Base-by-base conservation (phyloP, 2,329 filamentous ascomycete genomes). In the Calonectria pauciramosa region DNA sequence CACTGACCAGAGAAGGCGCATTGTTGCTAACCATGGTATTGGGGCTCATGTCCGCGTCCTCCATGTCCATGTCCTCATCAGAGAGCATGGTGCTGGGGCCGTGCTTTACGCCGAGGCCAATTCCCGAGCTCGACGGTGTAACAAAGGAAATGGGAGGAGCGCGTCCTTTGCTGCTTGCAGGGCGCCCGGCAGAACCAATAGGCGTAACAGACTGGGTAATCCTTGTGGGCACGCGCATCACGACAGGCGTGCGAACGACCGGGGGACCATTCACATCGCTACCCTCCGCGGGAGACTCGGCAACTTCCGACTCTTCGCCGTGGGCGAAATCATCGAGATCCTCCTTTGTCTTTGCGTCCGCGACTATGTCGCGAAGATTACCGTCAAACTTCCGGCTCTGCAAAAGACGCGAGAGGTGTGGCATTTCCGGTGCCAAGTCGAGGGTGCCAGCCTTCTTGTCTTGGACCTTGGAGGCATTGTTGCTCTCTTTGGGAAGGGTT, bases 1-100 rank as follows among this genome's bases (percentile, higher is more conserved):
- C 94, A 84, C 94, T 95, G 81, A 96, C 94, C 64, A 96, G 89
- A 79, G 93, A 95, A 28, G 94, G 94, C 11, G 94, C 94, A 78
- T 94, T 94, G 84, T 95, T 95, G 83, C 93, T 94, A 66, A 93
- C 89, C 56, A 93, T 85, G 0, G 93, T 94, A 79, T 92, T 92
- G 7, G 94, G 94, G 80, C 93, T 95, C 72, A 94, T 84, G 69
- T 94, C 91, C 60, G 88, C 87, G 70, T 92, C 91, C 38, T 85
- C 84, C 82, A 92, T 87, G 71, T 91, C 89, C 59, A 88, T 85
- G 69, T 89, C 89, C 76, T 89, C 89, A 76, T 85, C 88, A 18
- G 81, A 84, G 28, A 85, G 72, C 56, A 80, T 60, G 49, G 74
- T 36, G 30, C 76, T 79, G 7, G 80, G 75, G 32, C 74, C 74